Evolutionary conservation across 2,329 filamentous ascomycete species (phyloP).

Genomic region (Colletotrichum sp.): DNA sequence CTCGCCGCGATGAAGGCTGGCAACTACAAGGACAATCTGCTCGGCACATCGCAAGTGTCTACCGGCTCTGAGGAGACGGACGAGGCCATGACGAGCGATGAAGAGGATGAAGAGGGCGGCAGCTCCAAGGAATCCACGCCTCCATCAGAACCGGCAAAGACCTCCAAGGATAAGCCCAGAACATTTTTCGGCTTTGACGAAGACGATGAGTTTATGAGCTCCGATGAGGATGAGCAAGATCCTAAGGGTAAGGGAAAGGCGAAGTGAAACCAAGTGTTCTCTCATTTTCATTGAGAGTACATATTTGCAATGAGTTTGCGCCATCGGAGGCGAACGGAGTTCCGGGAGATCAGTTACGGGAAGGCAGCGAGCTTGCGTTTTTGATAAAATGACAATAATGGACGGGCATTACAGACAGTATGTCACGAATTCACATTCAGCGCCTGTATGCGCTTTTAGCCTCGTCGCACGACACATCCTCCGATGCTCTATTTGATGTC

Average conservation of each 20-base stretch:
- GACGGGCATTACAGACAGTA: background rate
- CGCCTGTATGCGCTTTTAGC: slow-evolving; percentile 1
- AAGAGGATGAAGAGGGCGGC: slow-evolving; percentile 42
- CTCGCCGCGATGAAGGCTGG: slow-evolving; percentile 72
- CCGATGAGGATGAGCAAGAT: slow-evolving; percentile 56
- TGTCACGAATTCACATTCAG: slow-evolving; percentile 16
- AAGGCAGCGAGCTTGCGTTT: background rate
- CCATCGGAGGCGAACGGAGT: slow-evolving; percentile 6
- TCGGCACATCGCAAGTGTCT: slow-evolving; percentile 57
- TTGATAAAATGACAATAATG: background rate
- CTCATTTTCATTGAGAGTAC: background rate
- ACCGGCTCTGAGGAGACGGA: slow-evolving; percentile 41
- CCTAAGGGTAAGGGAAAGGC: background rate
- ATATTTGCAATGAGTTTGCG: background rate
- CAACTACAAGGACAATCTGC: slow-evolving; percentile 64
- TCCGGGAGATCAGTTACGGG: background rate
- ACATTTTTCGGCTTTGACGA: slow-evolving; percentile 81
- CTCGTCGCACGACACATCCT: slow-evolving; percentile 17
- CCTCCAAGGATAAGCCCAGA: slow-evolving; percentile 43
- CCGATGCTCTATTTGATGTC: slow-evolving; percentile 25
- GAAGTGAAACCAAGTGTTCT: background rate
- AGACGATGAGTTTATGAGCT: slow-evolving; percentile 77
- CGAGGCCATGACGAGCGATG: slow-evolving; percentile 36
- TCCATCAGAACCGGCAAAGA: slow-evolving; percentile 44
- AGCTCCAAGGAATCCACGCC: slow-evolving; percentile 56